Evolutionary conservation across 2,329 filamentous ascomycete species (phyloP).

Genomic region (Trichophyton mentagrophytes): DNA sequence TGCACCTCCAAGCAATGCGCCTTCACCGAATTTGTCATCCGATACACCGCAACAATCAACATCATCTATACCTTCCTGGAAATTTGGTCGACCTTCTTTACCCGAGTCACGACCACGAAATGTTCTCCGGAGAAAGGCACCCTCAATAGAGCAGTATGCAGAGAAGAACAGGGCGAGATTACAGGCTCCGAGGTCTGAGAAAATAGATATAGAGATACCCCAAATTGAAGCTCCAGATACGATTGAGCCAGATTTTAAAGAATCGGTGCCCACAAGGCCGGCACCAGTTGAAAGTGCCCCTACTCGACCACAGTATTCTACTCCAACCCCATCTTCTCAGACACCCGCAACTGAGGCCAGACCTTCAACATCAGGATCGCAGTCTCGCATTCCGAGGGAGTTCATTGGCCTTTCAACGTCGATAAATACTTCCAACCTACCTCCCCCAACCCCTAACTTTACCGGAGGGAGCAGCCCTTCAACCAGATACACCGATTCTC

Average conservation of each 20-base stretch:
- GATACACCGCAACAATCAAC: neutral
- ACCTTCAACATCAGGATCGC: neutral
- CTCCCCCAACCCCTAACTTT: slow-evolving; percentile 28
- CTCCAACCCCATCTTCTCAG: neutral
- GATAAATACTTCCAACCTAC: slow-evolving; percentile 24
- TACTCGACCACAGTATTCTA: neutral
- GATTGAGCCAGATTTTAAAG: neutral
- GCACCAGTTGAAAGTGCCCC: neutral
- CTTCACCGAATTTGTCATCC: neutral
- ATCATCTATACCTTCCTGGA: neutral
- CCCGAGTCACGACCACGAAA: slow-evolving; percentile 23
- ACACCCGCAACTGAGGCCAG: slow-evolving; percentile 1
- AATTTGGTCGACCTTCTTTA: neutral
- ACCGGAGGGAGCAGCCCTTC: slow-evolving; percentile 33
- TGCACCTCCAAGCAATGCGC: neutral
- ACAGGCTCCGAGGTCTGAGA: neutral
- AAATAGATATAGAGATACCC: neutral
- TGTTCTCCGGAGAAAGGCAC: slow-evolving; percentile 31
- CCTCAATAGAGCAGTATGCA: slow-evolving; percentile 27
- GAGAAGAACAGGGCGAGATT: slow-evolving; percentile 7
- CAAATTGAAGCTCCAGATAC: neutral
- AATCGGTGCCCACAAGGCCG: neutral
- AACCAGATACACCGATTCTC: slow-evolving; percentile 35
- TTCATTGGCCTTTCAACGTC: slow-evolving; percentile 27
- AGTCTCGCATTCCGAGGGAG: slow-evolving; percentile 24